These are phyloP conservation scores for Gelatoporia subvermispora DNA, from an alignment of 768 basidiomycete genomes.

Conservation along the genomic window DNA sequence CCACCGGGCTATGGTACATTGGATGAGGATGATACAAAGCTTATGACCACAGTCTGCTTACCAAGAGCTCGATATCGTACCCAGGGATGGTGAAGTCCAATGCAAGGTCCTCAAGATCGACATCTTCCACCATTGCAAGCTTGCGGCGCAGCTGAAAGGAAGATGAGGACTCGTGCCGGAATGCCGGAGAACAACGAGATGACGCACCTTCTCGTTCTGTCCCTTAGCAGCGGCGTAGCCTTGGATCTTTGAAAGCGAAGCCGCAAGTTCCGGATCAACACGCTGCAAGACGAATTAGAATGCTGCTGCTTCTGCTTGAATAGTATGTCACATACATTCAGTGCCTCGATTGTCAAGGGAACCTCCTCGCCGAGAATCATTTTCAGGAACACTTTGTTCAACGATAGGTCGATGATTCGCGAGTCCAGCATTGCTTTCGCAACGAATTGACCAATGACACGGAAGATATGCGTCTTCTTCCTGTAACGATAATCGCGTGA, in stretches of 20 bases:
- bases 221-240: conserved; percentile 49
- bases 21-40: conserved; percentile 1
- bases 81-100: conserved; percentile 97
- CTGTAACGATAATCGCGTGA: conserved; percentile 32
- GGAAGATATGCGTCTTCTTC: conserved; percentile 81
- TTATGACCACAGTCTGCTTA: conserved; percentile 27
- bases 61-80: conserved; percentile 87
- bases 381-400: conserved; percentile 95
- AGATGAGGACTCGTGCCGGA: background rate
- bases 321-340: conserved; percentile 50
- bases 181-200: background rate
- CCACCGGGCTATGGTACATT: conserved; percentile 60
- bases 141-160: conserved; percentile 20
- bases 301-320: background rate
- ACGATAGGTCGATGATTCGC: conserved; percentile 91
- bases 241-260: conserved; percentile 78
- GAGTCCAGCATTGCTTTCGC: conserved; percentile 97
- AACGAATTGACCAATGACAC: conserved; percentile 91
- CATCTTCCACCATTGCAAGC: conserved; percentile 47
- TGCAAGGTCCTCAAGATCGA: conserved; percentile 80
- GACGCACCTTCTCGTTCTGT: conserved; percentile 48
- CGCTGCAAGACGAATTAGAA: conserved; percentile 38
- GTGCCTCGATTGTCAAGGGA: conserved; percentile 74
- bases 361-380: conserved; percentile 84
- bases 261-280: conserved; percentile 81